Evolutionary conservation across 371 early-diverging fungal genomes (phyloP).

Genomic region (Mucor racemosus): DNA sequence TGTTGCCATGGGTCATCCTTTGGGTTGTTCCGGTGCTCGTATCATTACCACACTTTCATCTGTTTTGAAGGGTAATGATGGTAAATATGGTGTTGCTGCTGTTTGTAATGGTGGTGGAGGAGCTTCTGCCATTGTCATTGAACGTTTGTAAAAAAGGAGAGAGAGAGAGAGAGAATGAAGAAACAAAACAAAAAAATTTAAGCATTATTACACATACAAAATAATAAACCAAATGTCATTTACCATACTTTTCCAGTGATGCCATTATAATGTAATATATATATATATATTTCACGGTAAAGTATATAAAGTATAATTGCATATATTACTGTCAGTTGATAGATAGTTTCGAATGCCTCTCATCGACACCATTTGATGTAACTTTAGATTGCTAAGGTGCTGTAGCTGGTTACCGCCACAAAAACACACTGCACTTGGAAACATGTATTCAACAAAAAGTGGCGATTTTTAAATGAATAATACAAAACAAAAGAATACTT

Average conservation of each 20-base stretch:
- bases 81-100: constrained; percentile 88
- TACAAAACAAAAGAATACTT: too few species aligned
- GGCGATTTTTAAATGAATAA: too few species aligned
- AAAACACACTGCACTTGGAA: too few species aligned
- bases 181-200: neutral
- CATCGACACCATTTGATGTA: too few species aligned
- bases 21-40: constrained; percentile 96
- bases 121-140: constrained; percentile 88
- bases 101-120: constrained; percentile 98
- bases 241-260: neutral
- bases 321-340: too few species aligned
- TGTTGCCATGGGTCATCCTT: constrained; percentile 97
- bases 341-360: too few species aligned
- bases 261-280: neutral
- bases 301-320: too few species aligned
- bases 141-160: constrained; percentile 54
- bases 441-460: too few species aligned
- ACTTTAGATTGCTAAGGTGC: too few species aligned
- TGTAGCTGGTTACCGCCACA: too few species aligned
- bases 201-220: neutral
- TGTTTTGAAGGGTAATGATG: constrained; percentile 72
- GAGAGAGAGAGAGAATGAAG: neutral
- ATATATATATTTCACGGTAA: too few species aligned
- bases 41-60: constrained; percentile 85
- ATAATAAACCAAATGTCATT: constrained; percentile 4